Percentiles rank a stretch among this genome's conserved stretches.
These are phyloP conservation scores for Aspergillus sp. DNA, from an alignment of 2,329 filamentous ascomycete species.

Conservation along the genomic window DNA sequence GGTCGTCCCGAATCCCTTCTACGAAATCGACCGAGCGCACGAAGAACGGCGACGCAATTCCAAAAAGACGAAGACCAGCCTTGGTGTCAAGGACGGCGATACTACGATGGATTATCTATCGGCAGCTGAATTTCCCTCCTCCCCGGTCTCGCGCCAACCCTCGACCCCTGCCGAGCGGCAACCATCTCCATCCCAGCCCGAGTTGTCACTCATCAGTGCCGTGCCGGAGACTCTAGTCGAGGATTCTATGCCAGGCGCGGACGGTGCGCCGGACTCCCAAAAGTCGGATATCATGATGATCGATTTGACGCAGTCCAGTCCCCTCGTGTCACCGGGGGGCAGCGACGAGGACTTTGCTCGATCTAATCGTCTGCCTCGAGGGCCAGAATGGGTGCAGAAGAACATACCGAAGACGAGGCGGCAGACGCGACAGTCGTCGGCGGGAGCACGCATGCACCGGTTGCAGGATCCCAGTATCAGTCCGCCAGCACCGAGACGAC, in stretches of 20 bases:
- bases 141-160: conserved; percentile 4
- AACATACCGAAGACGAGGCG: conserved; percentile 14
- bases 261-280: conserved; percentile 5
- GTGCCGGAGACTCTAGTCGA: conserved; percentile 10
- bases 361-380: conserved; percentile 27
- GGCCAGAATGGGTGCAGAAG: conserved; percentile 32
- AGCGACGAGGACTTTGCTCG: conserved; percentile 31
- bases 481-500: conserved; percentile 13
- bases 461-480: conserved; percentile 22
- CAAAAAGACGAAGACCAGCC: conserved; percentile 2
- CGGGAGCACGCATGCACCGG: conserved; percentile 10
- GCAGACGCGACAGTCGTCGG: conserved; percentile 22
- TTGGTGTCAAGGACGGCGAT: conserved; percentile 1
- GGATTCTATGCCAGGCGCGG: not conserved
- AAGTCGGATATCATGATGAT: conserved; percentile 23
- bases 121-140: conserved; percentile 10
- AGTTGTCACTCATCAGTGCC: conserved; percentile 12
- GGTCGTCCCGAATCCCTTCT: conserved; percentile 33
- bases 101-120: conserved; percentile 6
- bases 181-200: conserved; percentile 1
- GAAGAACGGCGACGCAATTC: conserved; percentile 14
- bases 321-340: conserved; percentile 24
- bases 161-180: not conserved
- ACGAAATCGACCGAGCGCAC: conserved; percentile 25
- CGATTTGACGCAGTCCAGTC: conserved; percentile 41